phyloP scores from a whole-genome alignment of 495 filamentous ascomycete species.

The Neurospora sp. region DNA sequence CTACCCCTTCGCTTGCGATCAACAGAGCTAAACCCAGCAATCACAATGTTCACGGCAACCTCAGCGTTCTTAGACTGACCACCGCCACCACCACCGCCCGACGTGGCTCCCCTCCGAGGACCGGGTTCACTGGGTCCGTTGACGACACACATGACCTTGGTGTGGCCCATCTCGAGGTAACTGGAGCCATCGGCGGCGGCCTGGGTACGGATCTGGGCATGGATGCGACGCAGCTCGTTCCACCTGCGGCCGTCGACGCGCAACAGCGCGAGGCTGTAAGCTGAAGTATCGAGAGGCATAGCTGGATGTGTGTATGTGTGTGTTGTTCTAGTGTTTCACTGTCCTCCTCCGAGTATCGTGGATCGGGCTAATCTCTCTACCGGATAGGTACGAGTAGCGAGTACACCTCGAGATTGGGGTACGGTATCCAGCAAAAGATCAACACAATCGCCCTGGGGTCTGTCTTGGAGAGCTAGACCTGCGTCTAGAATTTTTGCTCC shows the following conservation, averaged over 20 bases:
- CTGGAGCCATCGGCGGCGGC: slow-evolving; percentile 80
- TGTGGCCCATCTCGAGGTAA: slow-evolving; percentile 93
- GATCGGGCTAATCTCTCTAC: background rate
- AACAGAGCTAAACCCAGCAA: slow-evolving; percentile 80
- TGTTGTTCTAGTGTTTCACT: background rate
- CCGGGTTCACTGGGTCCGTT: slow-evolving; percentile 66
- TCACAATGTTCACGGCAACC: slow-evolving; percentile 70
- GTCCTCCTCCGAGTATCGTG: background rate
- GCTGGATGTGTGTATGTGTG: background rate
- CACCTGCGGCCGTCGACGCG: slow-evolving; percentile 91
- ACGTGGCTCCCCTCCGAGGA: slow-evolving; percentile 24
- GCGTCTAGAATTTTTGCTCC: background rate
- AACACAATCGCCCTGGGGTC: background rate
- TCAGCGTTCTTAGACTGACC: slow-evolving; percentile 41
- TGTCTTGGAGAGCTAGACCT: background rate
- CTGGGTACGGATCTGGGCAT: slow-evolving; percentile 85
- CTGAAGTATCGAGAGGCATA: slow-evolving; percentile 88
- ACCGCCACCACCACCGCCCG: slow-evolving; percentile 35
- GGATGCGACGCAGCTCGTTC: slow-evolving; percentile 90
- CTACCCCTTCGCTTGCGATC: slow-evolving; percentile 68
- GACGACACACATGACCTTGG: slow-evolving; percentile 88
- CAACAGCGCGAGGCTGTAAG: slow-evolving; percentile 75
- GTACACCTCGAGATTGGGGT: background rate
- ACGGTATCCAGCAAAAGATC: background rate
- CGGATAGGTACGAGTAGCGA: background rate